Evolutionary conservation across 192 early-diverging fungal species (phyloP).

Genomic region (Borealophlyctis nickersoniae): DNA sequence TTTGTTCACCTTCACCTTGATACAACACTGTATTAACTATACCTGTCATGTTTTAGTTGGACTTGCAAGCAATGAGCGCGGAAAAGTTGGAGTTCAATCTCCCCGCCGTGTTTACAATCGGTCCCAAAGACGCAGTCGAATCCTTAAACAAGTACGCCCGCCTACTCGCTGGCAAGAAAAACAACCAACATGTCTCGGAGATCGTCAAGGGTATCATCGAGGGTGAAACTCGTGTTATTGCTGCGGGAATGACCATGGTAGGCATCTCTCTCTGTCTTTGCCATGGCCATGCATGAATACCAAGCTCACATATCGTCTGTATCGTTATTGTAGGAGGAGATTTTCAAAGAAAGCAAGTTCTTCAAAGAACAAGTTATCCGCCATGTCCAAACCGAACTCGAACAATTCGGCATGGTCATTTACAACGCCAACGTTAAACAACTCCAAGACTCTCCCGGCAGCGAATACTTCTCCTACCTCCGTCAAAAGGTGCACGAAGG

Average conservation of each 20-base stretch:
- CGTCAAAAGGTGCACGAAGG: constrained; percentile 48
- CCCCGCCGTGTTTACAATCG: constrained; percentile 44
- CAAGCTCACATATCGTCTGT: too few relatives aligned
- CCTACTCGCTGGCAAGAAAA: constrained; percentile 15
- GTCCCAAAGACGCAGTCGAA: constrained; percentile 27
- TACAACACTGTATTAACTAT: not conserved
- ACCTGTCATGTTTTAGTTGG: constrained; percentile 5
- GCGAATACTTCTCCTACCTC: constrained; percentile 55
- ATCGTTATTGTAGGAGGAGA: constrained; percentile 59
- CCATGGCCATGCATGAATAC: too few relatives aligned
- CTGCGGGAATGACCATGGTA: constrained; percentile 44
- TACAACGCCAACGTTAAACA: constrained; percentile 60
- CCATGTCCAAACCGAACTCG: constrained; percentile 47
- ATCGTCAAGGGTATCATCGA: constrained; percentile 51
- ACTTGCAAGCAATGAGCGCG: constrained; percentile 35
- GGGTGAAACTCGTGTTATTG: constrained; percentile 55
- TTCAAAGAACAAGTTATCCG: constrained; percentile 53
- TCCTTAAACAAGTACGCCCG: constrained; percentile 25
- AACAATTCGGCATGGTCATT: constrained; percentile 53
- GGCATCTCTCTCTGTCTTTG: too few relatives aligned
- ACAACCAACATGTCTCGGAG: constrained; percentile 25
- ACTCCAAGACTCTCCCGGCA: constrained; percentile 46
- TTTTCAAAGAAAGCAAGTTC: constrained; percentile 49
- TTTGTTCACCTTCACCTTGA: not conserved
- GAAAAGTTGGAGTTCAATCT: constrained; percentile 42